These are phyloP conservation scores for Globisporangium spinosum DNA, from an alignment of 352 stramenopile genomes.

Conservation along the genomic window DNA sequence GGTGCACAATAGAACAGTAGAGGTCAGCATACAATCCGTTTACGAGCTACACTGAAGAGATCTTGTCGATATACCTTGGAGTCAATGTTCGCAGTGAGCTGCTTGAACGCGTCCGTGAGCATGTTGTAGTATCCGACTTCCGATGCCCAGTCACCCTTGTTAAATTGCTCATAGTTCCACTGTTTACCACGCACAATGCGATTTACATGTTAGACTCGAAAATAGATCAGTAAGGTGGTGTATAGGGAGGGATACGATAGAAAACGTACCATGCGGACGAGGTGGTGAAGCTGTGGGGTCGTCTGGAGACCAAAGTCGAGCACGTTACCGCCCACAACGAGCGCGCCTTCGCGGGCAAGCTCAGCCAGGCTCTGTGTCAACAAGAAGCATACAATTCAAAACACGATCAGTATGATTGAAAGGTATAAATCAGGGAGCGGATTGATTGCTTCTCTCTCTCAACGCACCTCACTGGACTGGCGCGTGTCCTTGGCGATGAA, in stretches of 20 bases:
- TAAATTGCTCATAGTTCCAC: slow-evolving; percentile 89
- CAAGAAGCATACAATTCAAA: neutral
- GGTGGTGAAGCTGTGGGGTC: slow-evolving; percentile 97
- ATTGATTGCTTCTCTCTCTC: neutral
- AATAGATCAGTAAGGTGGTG: neutral
- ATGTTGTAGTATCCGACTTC: slow-evolving; percentile 95
- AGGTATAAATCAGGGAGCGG: neutral
- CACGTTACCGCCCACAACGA: slow-evolving; percentile 87
- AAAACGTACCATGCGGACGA: slow-evolving; percentile 87
- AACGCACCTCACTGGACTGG: slow-evolving; percentile 59
- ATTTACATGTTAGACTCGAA: neutral
- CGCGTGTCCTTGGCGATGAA: slow-evolving; percentile 94
- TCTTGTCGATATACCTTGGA: slow-evolving; percentile 43
- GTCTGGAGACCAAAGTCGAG: slow-evolving; percentile 95
- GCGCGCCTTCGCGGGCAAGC: slow-evolving; percentile 85
- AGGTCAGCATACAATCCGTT: neutral
- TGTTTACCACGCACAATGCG: slow-evolving; percentile 18
- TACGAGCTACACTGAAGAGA: neutral
- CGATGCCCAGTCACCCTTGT: slow-evolving; percentile 84
- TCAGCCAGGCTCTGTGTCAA: slow-evolving; percentile 62
- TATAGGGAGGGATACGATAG: neutral
- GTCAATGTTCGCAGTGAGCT: slow-evolving; percentile 78
- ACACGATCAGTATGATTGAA: neutral
- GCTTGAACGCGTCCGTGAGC: slow-evolving; percentile 90
- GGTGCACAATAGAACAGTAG: neutral